These are phyloP conservation scores for Nakazawaea wyomingensis DNA, from an alignment of 805 yeast species.

Conservation along the genomic window DNA sequence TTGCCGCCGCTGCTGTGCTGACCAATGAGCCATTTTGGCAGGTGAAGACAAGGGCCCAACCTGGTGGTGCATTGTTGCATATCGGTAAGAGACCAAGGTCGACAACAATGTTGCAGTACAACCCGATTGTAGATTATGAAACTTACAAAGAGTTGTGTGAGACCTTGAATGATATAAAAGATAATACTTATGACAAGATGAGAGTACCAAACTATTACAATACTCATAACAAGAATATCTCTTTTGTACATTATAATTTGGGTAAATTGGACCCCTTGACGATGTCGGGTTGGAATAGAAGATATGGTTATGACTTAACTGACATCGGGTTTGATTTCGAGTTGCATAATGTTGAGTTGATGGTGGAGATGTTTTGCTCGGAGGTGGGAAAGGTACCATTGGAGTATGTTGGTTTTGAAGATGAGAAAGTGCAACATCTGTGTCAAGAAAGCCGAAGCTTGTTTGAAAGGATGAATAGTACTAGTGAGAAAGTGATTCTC, in stretches of 20 bases:
- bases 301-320: constrained; percentile 12
- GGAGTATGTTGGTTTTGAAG: constrained; percentile 1
- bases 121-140: constrained; percentile 26
- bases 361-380: constrained; percentile 23
- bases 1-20: constrained; percentile 52
- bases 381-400: not conserved
- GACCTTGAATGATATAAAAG: not conserved
- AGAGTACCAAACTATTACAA: constrained; percentile 10
- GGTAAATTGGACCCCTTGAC: constrained; percentile 10
- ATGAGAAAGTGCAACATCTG: constrained; percentile 1
- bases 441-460: constrained; percentile 4
- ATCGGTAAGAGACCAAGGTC: constrained; percentile 12
- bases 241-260: constrained; percentile 12
- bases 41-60: constrained; percentile 23
- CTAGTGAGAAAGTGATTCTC: constrained; percentile 7
- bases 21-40: constrained; percentile 37
- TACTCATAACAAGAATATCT: constrained; percentile 3
- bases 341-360: constrained; percentile 20
- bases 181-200: constrained; percentile 4
- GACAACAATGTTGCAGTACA: constrained; percentile 25
- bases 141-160: constrained; percentile 15
- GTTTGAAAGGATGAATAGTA: constrained; percentile 8
- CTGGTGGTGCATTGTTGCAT: constrained; percentile 33
- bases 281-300: constrained; percentile 10
- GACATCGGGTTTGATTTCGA: constrained; percentile 24